phyloP scores from a whole-genome alignment of 306 rosid genomes.

The Casuarina equisetifolia region DNA sequence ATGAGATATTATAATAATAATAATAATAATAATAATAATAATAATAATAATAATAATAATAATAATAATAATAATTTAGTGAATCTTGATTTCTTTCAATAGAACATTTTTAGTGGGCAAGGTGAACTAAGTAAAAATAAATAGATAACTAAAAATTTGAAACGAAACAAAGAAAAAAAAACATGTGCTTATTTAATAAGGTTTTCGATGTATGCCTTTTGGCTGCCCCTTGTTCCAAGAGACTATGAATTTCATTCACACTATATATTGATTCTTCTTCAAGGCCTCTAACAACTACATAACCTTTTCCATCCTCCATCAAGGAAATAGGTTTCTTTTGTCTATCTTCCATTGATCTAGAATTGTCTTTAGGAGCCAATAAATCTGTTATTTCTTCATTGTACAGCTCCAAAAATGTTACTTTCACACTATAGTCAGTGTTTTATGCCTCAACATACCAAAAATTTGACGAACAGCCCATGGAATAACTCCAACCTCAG shows the following conservation, averaged over 20 bases:
- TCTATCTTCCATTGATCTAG: conserved; percentile 65
- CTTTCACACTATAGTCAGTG: conserved; percentile 89
- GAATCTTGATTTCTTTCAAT: conserved; percentile 14
- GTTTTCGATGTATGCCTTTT: conserved; percentile 95
- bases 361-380: conserved; percentile 69
- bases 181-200: conserved; percentile 88
- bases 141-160: conserved; percentile 1
- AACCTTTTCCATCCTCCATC: conserved; percentile 97
- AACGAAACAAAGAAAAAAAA: not conserved
- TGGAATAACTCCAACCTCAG: conserved; percentile 96
- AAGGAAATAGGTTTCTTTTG: conserved; percentile 69
- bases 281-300: conserved; percentile 84
- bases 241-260: conserved; percentile 71
- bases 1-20: conserved; percentile 86
- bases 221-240: conserved; percentile 82
- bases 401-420: conserved; percentile 89
- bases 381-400: conserved; percentile 92
- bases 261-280: conserved; percentile 89
- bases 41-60: too few relatives aligned
- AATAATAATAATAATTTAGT: not conserved
- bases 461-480: conserved; percentile 93
- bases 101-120: not conserved
- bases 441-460: conserved; percentile 73
- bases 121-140: not conserved
- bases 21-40: too few relatives aligned